phyloP scores from a whole-genome alignment of 2,329 filamentous ascomycete species.

The Ophiostoma triangulosporum region DNA sequence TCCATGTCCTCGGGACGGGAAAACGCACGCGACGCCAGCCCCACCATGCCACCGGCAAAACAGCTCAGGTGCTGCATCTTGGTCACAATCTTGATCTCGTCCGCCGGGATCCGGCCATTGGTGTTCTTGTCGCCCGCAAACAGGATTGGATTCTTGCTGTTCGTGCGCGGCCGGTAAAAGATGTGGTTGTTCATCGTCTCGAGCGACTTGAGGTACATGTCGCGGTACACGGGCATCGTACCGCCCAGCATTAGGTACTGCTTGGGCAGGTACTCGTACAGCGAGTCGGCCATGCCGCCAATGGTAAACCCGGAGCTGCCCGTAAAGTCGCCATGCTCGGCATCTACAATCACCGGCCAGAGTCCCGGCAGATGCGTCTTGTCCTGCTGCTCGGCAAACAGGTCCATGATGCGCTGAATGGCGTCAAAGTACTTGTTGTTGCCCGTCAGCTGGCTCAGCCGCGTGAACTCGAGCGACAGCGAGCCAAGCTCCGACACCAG shows the following conservation, averaged over 20 bases:
- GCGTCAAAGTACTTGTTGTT: conserved; percentile 49
- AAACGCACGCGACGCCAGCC: conserved; percentile 45
- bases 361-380: conserved; percentile 44
- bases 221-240: conserved; percentile 26
- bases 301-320: conserved; percentile 39
- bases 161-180: conserved; percentile 26
- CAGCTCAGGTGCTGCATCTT: conserved; percentile 45
- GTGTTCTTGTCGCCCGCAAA: conserved; percentile 32
- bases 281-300: conserved; percentile 42
- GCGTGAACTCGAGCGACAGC: conserved; percentile 47
- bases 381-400: conserved; percentile 39
- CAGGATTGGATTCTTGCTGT: conserved; percentile 25
- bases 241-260: conserved; percentile 53
- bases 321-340: conserved; percentile 43
- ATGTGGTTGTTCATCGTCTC: conserved; percentile 28
- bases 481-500: conserved; percentile 40
- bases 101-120: conserved; percentile 14
- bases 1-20: conserved; percentile 40
- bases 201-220: conserved; percentile 19
- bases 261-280: conserved; percentile 53
- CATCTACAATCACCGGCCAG: conserved; percentile 46
- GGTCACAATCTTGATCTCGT: conserved; percentile 18
- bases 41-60: conserved; percentile 54
- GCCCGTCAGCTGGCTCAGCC: conserved; percentile 47
- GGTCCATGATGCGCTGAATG: conserved; percentile 41